Conservation (phyloP, 139 green algal genomes). For the Monoraphidium neglectum region DNA sequence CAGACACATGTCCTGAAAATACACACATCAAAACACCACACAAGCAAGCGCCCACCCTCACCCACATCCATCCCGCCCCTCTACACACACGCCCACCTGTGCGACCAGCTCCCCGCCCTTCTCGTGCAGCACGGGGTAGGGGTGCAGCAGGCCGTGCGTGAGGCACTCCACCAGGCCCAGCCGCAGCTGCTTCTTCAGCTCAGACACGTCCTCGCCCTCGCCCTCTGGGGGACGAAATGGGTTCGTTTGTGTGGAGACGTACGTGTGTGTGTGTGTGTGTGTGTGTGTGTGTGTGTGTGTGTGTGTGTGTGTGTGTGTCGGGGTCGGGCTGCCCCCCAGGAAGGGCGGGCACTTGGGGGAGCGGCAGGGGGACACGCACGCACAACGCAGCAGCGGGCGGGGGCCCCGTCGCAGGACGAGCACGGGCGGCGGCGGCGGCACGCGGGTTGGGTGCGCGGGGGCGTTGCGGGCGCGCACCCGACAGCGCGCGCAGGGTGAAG, state of each 20-base stretch:
- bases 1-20: too few relatives aligned
- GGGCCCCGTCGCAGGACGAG: too few relatives aligned
- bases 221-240: not conserved
- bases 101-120: conserved; percentile 72
- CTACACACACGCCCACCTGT: conserved; percentile 42
- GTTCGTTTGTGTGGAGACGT: not conserved
- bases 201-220: conserved; percentile 20
- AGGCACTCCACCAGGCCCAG: conserved; percentile 94
- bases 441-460: not conserved
- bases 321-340: too few relatives aligned
- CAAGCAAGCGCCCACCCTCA: not conserved
- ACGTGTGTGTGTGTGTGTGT: too few relatives aligned
- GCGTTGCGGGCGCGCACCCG: conserved; percentile 18
- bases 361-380: not conserved
- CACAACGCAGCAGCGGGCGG: not conserved
- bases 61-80: not conserved
- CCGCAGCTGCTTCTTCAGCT: conserved; percentile 38
- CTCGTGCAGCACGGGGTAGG: conserved; percentile 97
- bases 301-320: too few relatives aligned
- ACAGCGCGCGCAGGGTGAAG: conserved; percentile 83
- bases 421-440: too few relatives aligned
- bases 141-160: conserved; percentile 90
- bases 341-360: not conserved
- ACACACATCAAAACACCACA: too few relatives aligned
- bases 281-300: too few relatives aligned